Conservation (phyloP, 768 basidiomycete species). For the Floccularia luteovirens region DNA sequence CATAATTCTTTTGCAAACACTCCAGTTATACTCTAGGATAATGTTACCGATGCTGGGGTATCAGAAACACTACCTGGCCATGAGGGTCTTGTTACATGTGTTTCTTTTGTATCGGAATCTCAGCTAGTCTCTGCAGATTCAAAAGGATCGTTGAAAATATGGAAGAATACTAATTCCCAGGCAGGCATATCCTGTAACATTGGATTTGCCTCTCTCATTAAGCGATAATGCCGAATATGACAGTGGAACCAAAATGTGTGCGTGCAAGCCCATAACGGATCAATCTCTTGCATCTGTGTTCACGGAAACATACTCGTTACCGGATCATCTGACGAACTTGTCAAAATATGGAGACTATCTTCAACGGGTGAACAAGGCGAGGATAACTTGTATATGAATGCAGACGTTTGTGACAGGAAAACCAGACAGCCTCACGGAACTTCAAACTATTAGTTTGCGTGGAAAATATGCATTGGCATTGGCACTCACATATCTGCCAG, state of each 20-base stretch:
- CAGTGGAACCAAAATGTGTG: slow-evolving; percentile 51
- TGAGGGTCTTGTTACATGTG: slow-evolving; percentile 63
- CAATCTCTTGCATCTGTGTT: slow-evolving; percentile 62
- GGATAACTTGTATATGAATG: slow-evolving; percentile 1
- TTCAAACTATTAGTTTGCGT: slow-evolving; percentile 55
- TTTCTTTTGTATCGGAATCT: slow-evolving; percentile 53
- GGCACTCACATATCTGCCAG: slow-evolving; percentile 56
- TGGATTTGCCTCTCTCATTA: slow-evolving; percentile 9
- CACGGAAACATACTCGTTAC: slow-evolving; percentile 50
- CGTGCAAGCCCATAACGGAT: slow-evolving; percentile 55
- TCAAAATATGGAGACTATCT: slow-evolving; percentile 65
- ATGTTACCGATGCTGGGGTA: slow-evolving; percentile 44
- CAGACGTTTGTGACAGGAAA: slow-evolving; percentile 3
- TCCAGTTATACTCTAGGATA: slow-evolving; percentile 2
- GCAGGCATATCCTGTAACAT: slow-evolving; percentile 23
- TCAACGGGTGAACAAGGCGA: slow-evolving; percentile 21
- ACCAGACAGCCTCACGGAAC: slow-evolving; percentile 28
- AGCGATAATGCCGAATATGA: slow-evolving; percentile 5
- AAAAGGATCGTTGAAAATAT: slow-evolving; percentile 56
- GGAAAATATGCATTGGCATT: slow-evolving; percentile 74
- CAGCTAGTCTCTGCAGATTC: slow-evolving; percentile 71
- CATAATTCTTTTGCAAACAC: slow-evolving; percentile 3
- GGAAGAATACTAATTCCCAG: slow-evolving; percentile 41
- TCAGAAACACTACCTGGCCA: slow-evolving; percentile 71
- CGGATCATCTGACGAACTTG: slow-evolving; percentile 73